A percentile compares a stretch with the other conserved stretches of the same genome.
These are phyloP conservation scores for Sordariomycetes sp. DNA, from an alignment of 2,329 filamentous ascomycete genomes.

Conservation along the genomic window DNA sequence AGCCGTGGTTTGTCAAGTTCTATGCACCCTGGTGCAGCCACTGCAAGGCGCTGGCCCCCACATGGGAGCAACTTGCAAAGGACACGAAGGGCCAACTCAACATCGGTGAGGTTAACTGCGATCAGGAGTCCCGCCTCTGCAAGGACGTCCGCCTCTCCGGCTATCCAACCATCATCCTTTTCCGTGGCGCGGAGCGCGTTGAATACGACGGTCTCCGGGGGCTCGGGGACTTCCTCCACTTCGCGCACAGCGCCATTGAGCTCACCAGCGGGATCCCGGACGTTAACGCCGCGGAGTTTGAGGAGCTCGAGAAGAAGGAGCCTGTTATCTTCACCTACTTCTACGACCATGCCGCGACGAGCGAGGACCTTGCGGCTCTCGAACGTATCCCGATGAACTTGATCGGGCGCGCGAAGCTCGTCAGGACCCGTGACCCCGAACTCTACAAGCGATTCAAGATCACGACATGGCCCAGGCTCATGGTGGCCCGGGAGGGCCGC, in stretches of 20 bases:
- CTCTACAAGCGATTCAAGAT: constrained; percentile 85
- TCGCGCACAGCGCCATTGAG: constrained; percentile 77
- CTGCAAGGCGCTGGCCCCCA: constrained; percentile 85
- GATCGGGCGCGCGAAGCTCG: constrained; percentile 83
- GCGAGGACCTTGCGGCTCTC: constrained; percentile 81
- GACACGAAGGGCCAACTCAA: constrained; percentile 87
- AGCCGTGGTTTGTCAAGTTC: constrained; percentile 98
- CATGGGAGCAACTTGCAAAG: constrained; percentile 80
- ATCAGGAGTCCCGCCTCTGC: constrained; percentile 76
- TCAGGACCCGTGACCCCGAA: constrained; percentile 74
- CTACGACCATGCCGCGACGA: constrained; percentile 90
- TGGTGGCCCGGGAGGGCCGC: constrained; percentile 82
- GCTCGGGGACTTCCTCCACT: constrained; percentile 79
- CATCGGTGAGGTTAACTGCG: constrained; percentile 93
- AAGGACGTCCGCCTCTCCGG: constrained; percentile 73
- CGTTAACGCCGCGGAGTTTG: constrained; percentile 66
- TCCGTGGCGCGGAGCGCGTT: constrained; percentile 81
- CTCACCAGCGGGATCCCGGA: constrained; percentile 68
- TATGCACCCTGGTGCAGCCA: constrained; percentile 97
- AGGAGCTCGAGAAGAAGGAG: constrained; percentile 79
- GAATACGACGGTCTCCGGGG: constrained; percentile 91
- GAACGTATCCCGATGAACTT: constrained; percentile 79
- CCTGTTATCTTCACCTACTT: constrained; percentile 97
- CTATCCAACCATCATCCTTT: constrained; percentile 87
- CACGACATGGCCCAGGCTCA: constrained; percentile 86